phyloP scores from a whole-genome alignment of 1,139 yeast genomes.

The Protomyces inouyei region DNA sequence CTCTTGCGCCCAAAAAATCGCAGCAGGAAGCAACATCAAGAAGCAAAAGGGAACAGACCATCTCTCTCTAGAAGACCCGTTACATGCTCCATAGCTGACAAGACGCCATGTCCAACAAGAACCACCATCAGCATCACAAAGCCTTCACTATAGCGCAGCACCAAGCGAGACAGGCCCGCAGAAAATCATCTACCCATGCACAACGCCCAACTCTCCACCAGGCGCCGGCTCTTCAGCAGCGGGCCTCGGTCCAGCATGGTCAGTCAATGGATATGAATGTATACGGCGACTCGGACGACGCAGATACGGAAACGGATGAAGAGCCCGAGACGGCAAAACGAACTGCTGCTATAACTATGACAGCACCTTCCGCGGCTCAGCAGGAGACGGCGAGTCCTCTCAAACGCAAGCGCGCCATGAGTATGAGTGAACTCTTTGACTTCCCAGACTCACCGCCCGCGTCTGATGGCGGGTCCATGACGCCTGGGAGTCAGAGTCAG shows the following conservation, averaged over 20 bases:
- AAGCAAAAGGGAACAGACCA: neutral
- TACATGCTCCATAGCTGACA: neutral
- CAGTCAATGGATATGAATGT: neutral
- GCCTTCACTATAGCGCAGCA: neutral
- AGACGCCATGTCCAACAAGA: neutral
- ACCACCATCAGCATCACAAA: neutral
- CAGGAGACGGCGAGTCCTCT: conserved; percentile 1
- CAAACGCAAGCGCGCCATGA: conserved; percentile 13
- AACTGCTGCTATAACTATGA: neutral
- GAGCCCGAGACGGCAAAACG: neutral
- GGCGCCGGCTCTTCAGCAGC: neutral
- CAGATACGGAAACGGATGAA: neutral
- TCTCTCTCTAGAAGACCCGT: neutral
- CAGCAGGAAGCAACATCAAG: neutral
- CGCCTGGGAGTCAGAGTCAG: conserved; percentile 9
- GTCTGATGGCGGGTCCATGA: conserved; percentile 2
- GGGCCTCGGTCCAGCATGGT: neutral
- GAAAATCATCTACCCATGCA: neutral
- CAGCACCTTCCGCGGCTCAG: neutral
- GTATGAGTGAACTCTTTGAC: conserved; percentile 1
- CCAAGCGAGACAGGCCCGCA: neutral
- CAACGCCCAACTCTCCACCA: neutral
- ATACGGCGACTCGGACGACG: neutral
- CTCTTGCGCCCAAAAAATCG: neutral
- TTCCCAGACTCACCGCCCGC: conserved; percentile 10